Percentiles rank a stretch among this genome's conserved stretches.
phyloP scores from a whole-genome alignment of 176 grass and related monocot species.

The Miscanthus lutarioriparius region DNA sequence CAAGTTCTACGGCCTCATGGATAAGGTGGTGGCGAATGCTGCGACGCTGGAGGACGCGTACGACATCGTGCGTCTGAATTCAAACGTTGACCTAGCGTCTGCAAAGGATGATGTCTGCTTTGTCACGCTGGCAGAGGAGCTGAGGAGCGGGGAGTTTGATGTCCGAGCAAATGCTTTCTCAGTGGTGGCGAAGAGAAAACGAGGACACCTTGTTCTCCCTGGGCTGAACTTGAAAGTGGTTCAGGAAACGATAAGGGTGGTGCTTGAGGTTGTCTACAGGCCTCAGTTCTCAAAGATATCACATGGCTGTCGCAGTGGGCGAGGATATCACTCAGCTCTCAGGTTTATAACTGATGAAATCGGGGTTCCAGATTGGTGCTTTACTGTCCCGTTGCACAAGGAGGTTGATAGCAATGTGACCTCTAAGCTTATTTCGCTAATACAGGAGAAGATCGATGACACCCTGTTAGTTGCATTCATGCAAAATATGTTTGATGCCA shows the following conservation, averaged over 20 bases:
- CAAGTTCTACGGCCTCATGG: conserved; percentile 72
- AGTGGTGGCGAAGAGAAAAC: conserved; percentile 44
- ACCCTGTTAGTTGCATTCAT: conserved; percentile 57
- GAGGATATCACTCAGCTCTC: conserved; percentile 61
- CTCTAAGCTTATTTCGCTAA: conserved; percentile 61
- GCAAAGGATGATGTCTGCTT: conserved; percentile 56
- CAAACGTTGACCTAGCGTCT: conserved; percentile 56
- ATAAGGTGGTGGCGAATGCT: conserved; percentile 47
- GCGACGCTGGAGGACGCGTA: conserved; percentile 78
- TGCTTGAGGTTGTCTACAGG: conserved; percentile 78
- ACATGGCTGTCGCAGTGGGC: conserved; percentile 77
- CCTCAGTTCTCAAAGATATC: conserved; percentile 95
- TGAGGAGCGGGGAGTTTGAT: conserved; percentile 57
- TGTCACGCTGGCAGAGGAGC: conserved; percentile 49
- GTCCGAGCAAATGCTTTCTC: conserved; percentile 32
- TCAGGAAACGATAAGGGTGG: conserved; percentile 77
- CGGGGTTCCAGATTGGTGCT: conserved; percentile 70
- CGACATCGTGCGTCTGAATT: conserved; percentile 70
- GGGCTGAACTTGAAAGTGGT: conserved; percentile 74
- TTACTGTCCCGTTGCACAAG: conserved; percentile 78
- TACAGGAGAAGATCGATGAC: conserved; percentile 80
- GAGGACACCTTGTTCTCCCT: conserved; percentile 65
- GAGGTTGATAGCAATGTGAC: conserved; percentile 55
- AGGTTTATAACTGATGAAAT: conserved; percentile 73
- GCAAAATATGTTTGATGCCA: conserved; percentile 75